Base-by-base conservation (phyloP, 768 basidiomycete species). In the Amanita fuliginea region DNA sequence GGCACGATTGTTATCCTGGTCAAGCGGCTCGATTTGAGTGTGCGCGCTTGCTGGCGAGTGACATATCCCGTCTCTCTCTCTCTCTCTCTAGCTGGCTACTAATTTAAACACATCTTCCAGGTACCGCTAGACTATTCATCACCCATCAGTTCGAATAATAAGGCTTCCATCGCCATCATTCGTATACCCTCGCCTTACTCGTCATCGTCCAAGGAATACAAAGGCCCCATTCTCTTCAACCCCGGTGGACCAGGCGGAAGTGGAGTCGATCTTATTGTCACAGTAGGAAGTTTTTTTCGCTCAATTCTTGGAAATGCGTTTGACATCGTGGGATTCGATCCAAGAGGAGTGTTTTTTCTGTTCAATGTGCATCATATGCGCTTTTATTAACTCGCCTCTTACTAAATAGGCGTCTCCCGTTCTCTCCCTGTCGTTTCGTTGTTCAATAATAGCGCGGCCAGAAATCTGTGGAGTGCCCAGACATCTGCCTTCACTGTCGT, bases 311-410 rank as follows among this genome's bases (percentile, higher is more conserved):
- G 75, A 4, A 65, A 68, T 18, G 59, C 67, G 41, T 76, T 70
- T 52, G 72, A 76, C 46, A 53, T 75, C 4, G 63, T 76, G 7
- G 64, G 70, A 2, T 75, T 74, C 53, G 74, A 76, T 54, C 72
- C 72, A 11, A 46, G 45, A 22, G 45, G 45, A 18, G 26, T 57
- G 22, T 24, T 5, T 24, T 3, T 59, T 39, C 35, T 14, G 16
- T 36, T 36, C 0, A 18, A 19, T 6, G n/a, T n/a, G 19, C 19
- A 39, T 39, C 4, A 30, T 30, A 30, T n/a, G 16, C n/a, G 3
- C 19, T 8, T 39, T 18, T 18, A 6, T 18, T 18, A 6, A 22
- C 11, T 4, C 24, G 28, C 16, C 11, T 26, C 0, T 28, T 3
- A n/a, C n/a, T n/a, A n/a, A 28, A 11, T 24, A 42, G 42, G 42